These are phyloP conservation scores for Yamadazyma mexicana DNA, from an alignment of 1,139 yeast genomes.

Conservation along the genomic window DNA sequence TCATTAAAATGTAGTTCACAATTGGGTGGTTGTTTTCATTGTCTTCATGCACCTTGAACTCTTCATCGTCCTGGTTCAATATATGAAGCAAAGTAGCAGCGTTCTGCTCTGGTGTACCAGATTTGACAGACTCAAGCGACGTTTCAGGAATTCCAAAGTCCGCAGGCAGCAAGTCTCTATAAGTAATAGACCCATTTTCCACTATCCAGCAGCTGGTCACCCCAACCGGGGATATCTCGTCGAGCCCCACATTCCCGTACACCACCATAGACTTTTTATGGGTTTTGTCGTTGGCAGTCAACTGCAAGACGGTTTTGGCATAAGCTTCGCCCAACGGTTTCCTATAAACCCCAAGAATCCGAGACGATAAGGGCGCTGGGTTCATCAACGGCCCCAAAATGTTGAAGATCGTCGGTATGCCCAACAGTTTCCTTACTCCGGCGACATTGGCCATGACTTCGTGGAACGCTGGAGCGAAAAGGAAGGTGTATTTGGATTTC, in stretches of 20 bases:
- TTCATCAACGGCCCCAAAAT: slow-evolving; percentile 89
- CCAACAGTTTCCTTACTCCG: slow-evolving; percentile 68
- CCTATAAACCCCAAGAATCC: slow-evolving; percentile 87
- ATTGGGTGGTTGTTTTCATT: slow-evolving; percentile 54
- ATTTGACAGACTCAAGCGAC: slow-evolving; percentile 61
- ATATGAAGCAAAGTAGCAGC: slow-evolving; percentile 63
- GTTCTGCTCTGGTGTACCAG: slow-evolving; percentile 87
- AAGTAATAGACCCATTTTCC: slow-evolving; percentile 42
- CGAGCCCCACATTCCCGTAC: slow-evolving; percentile 87
- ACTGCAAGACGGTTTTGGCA: slow-evolving; percentile 71
- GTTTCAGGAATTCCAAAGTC: slow-evolving; percentile 85
- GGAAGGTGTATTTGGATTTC: slow-evolving; percentile 63
- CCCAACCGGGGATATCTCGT: slow-evolving; percentile 91
- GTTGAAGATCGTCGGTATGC: slow-evolving; percentile 91
- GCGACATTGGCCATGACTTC: slow-evolving; percentile 90
- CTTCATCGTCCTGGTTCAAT: slow-evolving; percentile 50
- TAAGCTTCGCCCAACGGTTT: slow-evolving; percentile 77
- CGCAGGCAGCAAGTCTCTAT: slow-evolving; percentile 49
- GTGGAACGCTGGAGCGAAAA: slow-evolving; percentile 93
- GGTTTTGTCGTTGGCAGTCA: slow-evolving; percentile 44
- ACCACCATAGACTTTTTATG: slow-evolving; percentile 76
- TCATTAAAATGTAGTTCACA: slow-evolving; percentile 83
- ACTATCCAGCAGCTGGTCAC: slow-evolving; percentile 77
- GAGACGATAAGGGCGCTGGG: slow-evolving; percentile 80
- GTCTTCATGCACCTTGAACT: slow-evolving; percentile 31